phyloP scores from a whole-genome alignment of 352 stramenopile genomes.

The Pelagophyceae sp. region DNA sequence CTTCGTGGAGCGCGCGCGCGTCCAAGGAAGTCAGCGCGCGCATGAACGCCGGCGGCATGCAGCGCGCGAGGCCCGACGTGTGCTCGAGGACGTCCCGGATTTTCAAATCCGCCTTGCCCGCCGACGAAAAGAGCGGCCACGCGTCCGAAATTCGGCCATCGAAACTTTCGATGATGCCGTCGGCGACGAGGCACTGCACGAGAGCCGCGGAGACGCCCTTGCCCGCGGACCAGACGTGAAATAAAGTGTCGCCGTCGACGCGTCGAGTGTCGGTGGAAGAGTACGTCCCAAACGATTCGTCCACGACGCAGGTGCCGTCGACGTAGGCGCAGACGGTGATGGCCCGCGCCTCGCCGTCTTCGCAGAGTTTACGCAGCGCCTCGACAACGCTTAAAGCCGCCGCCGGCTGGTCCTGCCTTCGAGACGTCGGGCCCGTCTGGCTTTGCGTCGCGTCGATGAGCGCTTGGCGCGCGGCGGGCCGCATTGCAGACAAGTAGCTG shows the following conservation, averaged over 20 bases:
- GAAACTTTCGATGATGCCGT: neutral
- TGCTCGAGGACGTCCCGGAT: slow-evolving; percentile 11
- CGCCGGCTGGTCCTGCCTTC: no score
- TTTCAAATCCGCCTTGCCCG: slow-evolving; percentile 7
- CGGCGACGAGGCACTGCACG: neutral
- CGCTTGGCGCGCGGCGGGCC: neutral
- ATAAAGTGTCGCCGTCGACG: slow-evolving; percentile 16
- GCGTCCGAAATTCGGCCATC: neutral
- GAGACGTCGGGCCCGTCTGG: no score
- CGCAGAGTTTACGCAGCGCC: neutral
- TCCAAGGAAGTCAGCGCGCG: neutral
- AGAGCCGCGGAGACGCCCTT: slow-evolving; percentile 10
- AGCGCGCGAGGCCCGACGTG: slow-evolving; percentile 16
- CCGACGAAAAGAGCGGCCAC: neutral
- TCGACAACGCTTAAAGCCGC: no score
- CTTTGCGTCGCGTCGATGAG: neutral
- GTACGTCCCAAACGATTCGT: slow-evolving; percentile 7
- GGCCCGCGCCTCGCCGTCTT: slow-evolving; percentile 1
- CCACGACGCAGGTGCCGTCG: neutral
- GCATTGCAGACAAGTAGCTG: neutral
- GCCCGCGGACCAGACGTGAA: slow-evolving; percentile 16
- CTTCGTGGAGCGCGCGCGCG: neutral
- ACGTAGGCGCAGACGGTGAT: slow-evolving; percentile 23
- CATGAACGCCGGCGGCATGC: neutral
- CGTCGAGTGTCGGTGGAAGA: slow-evolving; percentile 19